phyloP scores from a whole-genome alignment of 352 stramenopile genomes.

The Phytophthora pseudosyringae region DNA sequence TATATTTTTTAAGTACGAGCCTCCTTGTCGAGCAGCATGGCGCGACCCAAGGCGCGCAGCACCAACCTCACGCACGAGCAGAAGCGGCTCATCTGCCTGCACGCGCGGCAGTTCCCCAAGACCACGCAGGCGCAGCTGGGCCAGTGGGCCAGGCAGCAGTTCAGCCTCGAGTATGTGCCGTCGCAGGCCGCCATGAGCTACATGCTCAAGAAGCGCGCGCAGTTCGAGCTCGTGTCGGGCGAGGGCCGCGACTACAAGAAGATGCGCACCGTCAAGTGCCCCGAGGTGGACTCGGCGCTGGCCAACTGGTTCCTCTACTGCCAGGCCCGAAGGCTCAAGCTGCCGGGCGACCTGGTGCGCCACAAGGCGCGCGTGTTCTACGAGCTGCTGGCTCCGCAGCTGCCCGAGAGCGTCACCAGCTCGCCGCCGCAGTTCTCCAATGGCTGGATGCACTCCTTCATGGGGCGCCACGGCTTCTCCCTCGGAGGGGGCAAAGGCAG shows the following conservation, averaged over 20 bases:
- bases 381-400: constrained; percentile 59
- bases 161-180: constrained; percentile 61
- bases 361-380: constrained; percentile 75
- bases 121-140: constrained; percentile 76
- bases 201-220: constrained; percentile 76
- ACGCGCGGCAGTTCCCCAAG: constrained; percentile 74
- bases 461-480: constrained; percentile 75
- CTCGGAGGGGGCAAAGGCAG: constrained; percentile 34
- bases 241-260: constrained; percentile 82
- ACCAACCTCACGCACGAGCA: constrained; percentile 86
- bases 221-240: constrained; percentile 77
- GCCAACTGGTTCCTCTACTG: constrained; percentile 85
- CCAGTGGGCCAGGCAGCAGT: constrained; percentile 77
- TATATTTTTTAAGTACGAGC: constrained; percentile 39
- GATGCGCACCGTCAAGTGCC: constrained; percentile 77
- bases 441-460: constrained; percentile 87
- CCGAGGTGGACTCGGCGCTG: constrained; percentile 78
- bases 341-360: constrained; percentile 80
- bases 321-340: constrained; percentile 57
- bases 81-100: constrained; percentile 81
- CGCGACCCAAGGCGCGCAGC: constrained; percentile 50
- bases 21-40: constrained; percentile 18
- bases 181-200: constrained; percentile 86
- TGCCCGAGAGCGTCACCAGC: constrained; percentile 34
- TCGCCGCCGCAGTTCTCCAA: constrained; percentile 85